Evolutionary conservation across 78 protist species (phyloP), one percentile per base, ranked within the genome.

Genomic region (Protostelium mycophagum): DNA sequence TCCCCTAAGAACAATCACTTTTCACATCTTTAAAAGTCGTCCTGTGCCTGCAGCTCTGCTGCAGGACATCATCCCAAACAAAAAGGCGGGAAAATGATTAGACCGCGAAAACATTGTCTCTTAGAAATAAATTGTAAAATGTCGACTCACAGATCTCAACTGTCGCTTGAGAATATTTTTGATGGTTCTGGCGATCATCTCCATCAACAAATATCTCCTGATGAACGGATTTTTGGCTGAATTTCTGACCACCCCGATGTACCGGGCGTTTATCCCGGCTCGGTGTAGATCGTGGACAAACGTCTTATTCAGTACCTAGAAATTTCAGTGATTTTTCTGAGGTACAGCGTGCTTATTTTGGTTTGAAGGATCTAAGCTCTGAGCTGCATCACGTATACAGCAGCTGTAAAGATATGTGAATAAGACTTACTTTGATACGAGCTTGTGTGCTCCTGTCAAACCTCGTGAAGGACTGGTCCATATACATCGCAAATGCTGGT

Each of bases 171-270:
- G 36, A 36, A 91, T 90, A 73, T 94, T 93, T 34, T 94, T 94
- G 63, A 94, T 83, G 0, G 89, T 93, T 35, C 96, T 83, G 0
- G 96, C 94, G 84, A 90, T 88, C 94, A 94, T 94, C 39, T 94
- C 96, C 25, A 94, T 88, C 51, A 94, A 88, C 1, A 94, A 86
- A 34, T 91, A 38, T 35, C 94, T 90, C 51, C 91, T 88, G 89
- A 89, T 91, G 85, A 91, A 93, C 1, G 93, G 85, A 35, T 85
- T 37, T 1, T 86, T 36, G 16, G 85, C 36, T 31, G 5, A 34
- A 28, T 73, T 91, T 38, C 96, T 23, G 1, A 94, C 88, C 37
- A 51, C 84, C 23, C 92, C 96, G 0, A 91, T 85, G 36, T 91
- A 91, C 28, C 96, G 28, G 25, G 86, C 38, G 84, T 94, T 94